A percentile compares a stretch with the other conserved stretches of the same genome.
Conservation (phyloP, 345 rosid genomes). For the Tarenaya hassleriana region DNA sequence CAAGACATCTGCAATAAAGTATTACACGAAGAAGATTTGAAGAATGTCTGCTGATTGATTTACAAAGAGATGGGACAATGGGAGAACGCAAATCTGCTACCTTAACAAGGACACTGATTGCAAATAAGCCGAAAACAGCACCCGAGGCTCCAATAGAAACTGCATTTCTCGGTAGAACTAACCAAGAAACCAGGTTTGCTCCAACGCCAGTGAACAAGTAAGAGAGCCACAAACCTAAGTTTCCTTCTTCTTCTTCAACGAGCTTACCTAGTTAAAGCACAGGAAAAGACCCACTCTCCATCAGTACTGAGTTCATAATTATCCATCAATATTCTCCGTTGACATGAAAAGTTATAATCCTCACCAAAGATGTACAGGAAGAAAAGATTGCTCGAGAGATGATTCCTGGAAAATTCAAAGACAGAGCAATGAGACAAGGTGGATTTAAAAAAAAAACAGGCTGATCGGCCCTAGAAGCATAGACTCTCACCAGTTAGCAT, state of each 20-base stretch:
- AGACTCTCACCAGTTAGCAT: conserved; percentile 77
- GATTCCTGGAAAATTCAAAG: conserved; percentile 51
- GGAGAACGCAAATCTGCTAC: conserved; percentile 27
- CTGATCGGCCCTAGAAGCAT: not conserved
- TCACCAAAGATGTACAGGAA: conserved; percentile 94
- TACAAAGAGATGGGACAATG: conserved; percentile 7
- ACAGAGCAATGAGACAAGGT: conserved; percentile 11
- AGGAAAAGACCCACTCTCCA: conserved; percentile 15
- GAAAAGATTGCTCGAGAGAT: conserved; percentile 94
- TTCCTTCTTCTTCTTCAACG: conserved; percentile 94
- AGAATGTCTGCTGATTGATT: not conserved
- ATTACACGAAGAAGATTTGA: conserved; percentile 6
- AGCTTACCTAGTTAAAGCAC: conserved; percentile 62
- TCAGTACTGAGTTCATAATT: conserved; percentile 8
- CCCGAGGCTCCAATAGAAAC: conserved; percentile 94
- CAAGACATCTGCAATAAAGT: conserved; percentile 60
- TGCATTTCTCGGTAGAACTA: conserved; percentile 80
- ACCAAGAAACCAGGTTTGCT: conserved; percentile 90
- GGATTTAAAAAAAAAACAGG: not conserved
- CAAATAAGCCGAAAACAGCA: conserved; percentile 88
- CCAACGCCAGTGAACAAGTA: conserved; percentile 81
- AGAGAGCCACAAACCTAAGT: conserved; percentile 67
- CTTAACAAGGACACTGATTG: conserved; percentile 85
- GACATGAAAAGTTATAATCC: conserved; percentile 25
- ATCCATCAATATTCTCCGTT: not conserved